Evolutionary conservation across 352 stramenopile species (phyloP).

Genomic region (Phytophthora tubulina): DNA sequence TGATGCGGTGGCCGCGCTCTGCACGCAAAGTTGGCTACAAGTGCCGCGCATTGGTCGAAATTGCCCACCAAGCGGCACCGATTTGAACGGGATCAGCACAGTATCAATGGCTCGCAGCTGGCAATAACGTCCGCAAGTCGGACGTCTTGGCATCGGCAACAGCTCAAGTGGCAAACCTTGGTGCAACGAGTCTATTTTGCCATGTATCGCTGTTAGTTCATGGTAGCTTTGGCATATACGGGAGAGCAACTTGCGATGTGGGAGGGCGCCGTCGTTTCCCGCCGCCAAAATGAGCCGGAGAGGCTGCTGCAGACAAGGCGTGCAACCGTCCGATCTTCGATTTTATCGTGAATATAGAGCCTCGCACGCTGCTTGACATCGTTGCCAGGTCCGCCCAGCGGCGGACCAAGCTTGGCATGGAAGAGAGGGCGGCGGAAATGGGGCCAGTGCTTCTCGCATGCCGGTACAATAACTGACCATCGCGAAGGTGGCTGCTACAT

Average conservation of each 20-base stretch:
- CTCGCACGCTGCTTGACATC: background rate
- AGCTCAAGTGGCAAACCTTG: too few relatives aligned
- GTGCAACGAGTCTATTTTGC: too few relatives aligned
- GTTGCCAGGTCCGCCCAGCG: conserved; percentile 8
- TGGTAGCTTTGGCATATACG: background rate
- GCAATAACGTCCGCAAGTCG: too few relatives aligned
- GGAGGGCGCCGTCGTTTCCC: background rate
- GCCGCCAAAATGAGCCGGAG: conserved; percentile 27
- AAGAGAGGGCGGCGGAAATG: conserved; percentile 3
- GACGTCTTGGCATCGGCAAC: too few relatives aligned
- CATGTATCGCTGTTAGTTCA: too few relatives aligned
- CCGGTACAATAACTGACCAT: conserved; percentile 1
- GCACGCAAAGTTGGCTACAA: conserved; percentile 23
- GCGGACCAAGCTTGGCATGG: conserved; percentile 6
- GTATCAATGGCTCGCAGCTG: too few relatives aligned
- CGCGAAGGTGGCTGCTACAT: too few relatives aligned
- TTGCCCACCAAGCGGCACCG: background rate
- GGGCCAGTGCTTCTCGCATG: conserved; percentile 5
- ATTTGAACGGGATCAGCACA: conserved; percentile 1
- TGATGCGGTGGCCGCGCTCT: conserved; percentile 6
- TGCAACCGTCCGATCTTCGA: conserved; percentile 36
- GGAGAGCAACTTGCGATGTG: background rate
- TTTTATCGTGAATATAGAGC: conserved; percentile 37
- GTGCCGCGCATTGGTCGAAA: conserved; percentile 2
- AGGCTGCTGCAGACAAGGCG: conserved; percentile 17